These are phyloP conservation scores for Lanmaoa pseudosensibilis DNA, from an alignment of 768 basidiomycete genomes.

Conservation along the genomic window DNA sequence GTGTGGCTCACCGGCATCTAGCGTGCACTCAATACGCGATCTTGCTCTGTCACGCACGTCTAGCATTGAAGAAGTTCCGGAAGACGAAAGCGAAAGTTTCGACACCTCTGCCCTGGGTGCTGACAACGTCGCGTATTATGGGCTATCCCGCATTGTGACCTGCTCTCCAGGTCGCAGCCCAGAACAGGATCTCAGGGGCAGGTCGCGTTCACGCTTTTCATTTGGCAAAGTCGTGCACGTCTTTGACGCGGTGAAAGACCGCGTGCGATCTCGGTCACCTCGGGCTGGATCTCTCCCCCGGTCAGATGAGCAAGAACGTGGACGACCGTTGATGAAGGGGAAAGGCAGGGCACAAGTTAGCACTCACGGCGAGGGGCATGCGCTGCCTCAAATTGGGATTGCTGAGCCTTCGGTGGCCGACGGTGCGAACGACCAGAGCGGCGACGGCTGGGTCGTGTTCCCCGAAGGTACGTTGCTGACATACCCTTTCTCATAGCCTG, in stretches of 20 bases:
- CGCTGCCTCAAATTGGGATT: slow-evolving; percentile 30
- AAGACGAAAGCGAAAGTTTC: slow-evolving; percentile 28
- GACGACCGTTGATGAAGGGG: slow-evolving; percentile 32
- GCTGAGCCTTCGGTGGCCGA: slow-evolving; percentile 27
- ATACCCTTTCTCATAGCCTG: background rate
- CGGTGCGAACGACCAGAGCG: slow-evolving; percentile 33
- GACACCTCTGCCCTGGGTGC: slow-evolving; percentile 5
- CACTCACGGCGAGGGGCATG: background rate
- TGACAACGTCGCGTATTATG: slow-evolving; percentile 11
- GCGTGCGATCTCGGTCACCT: slow-evolving; percentile 50
- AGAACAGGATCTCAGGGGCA: slow-evolving; percentile 32
- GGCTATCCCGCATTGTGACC: slow-evolving; percentile 16
- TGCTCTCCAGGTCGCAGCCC: slow-evolving; percentile 16
- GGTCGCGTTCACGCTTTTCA: slow-evolving; percentile 49
- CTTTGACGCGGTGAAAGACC: slow-evolving; percentile 44
- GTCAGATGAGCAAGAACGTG: slow-evolving; percentile 16
- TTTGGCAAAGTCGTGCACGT: slow-evolving; percentile 52
- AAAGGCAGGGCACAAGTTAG: slow-evolving; percentile 29
- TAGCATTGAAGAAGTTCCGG: slow-evolving; percentile 43
- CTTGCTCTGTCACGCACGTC: slow-evolving; percentile 38
- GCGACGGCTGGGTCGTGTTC: slow-evolving; percentile 81
- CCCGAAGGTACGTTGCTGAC: slow-evolving; percentile 60
- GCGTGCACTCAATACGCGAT: slow-evolving; percentile 4
- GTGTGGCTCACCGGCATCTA: slow-evolving; percentile 11
- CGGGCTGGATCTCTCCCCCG: slow-evolving; percentile 10